Evolutionary conservation across 129 eudicot genomes (phyloP), one percentile per base, ranked within the genome.

Genomic region (Lactuca saligna): DNA sequence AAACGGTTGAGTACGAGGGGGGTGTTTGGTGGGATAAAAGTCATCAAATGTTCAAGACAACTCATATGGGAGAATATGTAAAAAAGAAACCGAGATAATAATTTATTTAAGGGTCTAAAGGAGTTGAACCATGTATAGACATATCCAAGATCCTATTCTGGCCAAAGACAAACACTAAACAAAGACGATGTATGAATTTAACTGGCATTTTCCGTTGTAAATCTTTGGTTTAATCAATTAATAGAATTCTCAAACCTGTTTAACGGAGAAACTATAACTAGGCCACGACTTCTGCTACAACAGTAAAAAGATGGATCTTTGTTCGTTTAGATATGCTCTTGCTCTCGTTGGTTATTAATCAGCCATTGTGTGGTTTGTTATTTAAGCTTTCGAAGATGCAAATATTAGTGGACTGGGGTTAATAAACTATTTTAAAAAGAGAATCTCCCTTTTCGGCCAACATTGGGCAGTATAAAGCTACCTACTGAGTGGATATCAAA

Each of bases 301-400:
- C 68, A 33, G 17, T 56, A 60, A 68, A 76, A 61, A 35, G 2
- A 48, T 35, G 55, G 64, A 49, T 57, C 54, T 57, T 46, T 59
- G 63, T 75, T 50, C 73, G 49, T 66, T 66, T 58, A n/a, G 61
- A 75, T 67, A 42, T 58, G 60, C 73, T 68, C 56, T 37, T 75
- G 80, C 41, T 59, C 16, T 15, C 70, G 68, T 68, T 76, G 68
- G 37, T 68, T 76, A 60, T 53, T 61, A 50, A 68, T 76, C 75
- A 50, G 58, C 69, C 75, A 68, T 61, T 68, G 49, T 68, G 64
- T 63, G 29, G 29, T 38, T 68, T 68, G 41, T 35, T 51, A 51
- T 51, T 60, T 54, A 49, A 49, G 41, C 75, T 68, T 76, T 76
- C 57, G 25, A 76, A 60, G 75, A 76, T 76, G 75, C 80, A 68